Evolutionary conservation across 2,329 filamentous ascomycete species (phyloP).

Genomic region (Fusarium liriodendri): DNA sequence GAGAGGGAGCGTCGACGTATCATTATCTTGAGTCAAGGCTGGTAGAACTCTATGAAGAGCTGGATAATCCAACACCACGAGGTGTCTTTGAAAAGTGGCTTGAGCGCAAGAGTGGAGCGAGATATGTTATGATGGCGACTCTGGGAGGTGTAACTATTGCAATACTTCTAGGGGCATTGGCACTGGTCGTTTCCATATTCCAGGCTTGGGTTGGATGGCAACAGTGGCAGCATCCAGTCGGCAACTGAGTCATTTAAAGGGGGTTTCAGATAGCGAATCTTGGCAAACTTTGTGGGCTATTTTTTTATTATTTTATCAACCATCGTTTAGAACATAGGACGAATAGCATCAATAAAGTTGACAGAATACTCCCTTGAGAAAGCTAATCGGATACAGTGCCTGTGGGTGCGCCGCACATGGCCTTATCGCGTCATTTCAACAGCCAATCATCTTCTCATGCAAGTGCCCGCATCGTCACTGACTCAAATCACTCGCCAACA

Average conservation of each 20-base stretch:
- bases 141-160: not conserved
- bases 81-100: not conserved
- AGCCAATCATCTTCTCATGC: not conserved
- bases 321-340: not conserved
- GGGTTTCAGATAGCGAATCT: no score
- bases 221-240: not conserved
- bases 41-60: not conserved
- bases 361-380: not conserved
- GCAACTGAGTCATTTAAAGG: not conserved
- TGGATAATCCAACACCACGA: not conserved
- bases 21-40: not conserved
- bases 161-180: not conserved
- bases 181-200: not conserved
- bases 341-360: not conserved
- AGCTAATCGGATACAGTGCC: not conserved
- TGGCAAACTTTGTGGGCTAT: not conserved
- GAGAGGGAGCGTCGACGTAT: not conserved
- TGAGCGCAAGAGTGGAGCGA: not conserved
- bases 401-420: not conserved
- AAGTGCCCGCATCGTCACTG: not conserved
- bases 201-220: not conserved
- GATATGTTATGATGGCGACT: not conserved
- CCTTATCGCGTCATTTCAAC: not conserved
- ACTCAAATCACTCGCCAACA: not conserved
- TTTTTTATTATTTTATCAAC: not conserved